Conservation (phyloP, 805 yeast species). For the Teunomyces atbi region DNA sequence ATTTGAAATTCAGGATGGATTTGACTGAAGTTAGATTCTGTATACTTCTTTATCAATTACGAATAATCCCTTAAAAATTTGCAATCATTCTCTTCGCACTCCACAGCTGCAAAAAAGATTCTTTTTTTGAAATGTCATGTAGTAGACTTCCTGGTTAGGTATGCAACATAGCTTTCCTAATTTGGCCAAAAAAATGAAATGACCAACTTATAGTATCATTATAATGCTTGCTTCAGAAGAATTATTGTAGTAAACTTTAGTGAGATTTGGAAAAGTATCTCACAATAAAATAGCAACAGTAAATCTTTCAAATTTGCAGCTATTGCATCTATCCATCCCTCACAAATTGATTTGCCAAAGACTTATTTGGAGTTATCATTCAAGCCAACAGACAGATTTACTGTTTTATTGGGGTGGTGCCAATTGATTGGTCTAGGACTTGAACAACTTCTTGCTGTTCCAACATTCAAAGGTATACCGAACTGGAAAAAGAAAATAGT, state of each 20-base stretch:
- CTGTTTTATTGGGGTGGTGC: neutral
- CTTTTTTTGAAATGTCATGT: neutral
- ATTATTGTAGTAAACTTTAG: neutral
- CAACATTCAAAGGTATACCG: neutral
- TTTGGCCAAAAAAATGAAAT: neutral
- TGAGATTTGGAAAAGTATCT: neutral
- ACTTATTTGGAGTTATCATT: too few species aligned
- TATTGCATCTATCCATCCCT: neutral
- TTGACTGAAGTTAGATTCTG: slow-evolving; percentile 10
- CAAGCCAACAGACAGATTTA: too few species aligned
- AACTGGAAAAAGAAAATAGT: too few species aligned
- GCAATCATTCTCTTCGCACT: neutral
- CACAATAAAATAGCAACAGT: neutral
- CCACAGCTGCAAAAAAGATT: neutral
- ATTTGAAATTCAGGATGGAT: slow-evolving; percentile 29
- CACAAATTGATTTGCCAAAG: too few species aligned
- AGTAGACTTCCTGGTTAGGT: neutral
- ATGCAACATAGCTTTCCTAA: neutral
- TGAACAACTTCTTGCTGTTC: neutral
- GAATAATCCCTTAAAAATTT: neutral
- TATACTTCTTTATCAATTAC: neutral
- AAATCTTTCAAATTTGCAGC: neutral
- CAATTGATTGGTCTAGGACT: neutral
- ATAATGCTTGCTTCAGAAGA: neutral
- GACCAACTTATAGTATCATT: neutral